Conservation (phyloP, 768 basidiomycete species). For the Serendipita sp. region DNA sequence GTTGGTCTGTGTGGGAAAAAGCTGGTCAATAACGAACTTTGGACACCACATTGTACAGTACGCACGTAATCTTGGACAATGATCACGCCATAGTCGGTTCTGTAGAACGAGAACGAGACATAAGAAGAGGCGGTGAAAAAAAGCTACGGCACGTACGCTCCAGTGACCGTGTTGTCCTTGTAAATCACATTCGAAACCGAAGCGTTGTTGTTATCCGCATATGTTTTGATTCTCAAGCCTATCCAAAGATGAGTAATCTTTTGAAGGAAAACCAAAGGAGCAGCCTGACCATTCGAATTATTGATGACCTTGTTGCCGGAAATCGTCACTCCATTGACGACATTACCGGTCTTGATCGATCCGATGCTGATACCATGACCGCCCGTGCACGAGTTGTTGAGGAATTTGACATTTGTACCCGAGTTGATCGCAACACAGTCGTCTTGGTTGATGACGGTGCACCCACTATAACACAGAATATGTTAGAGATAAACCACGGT, state of each 20-base stretch:
- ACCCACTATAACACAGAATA: background rate
- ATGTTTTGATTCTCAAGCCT: constrained; percentile 39
- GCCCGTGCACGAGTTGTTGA: constrained; percentile 34
- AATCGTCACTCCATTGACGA: constrained; percentile 16
- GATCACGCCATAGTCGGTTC: constrained; percentile 11
- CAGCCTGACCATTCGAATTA: constrained; percentile 18
- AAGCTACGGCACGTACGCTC: background rate
- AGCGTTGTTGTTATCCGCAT: constrained; percentile 11
- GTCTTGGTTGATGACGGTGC: constrained; percentile 23
- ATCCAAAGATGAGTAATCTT: constrained; percentile 23
- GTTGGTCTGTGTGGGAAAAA: background rate
- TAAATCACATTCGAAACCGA: constrained; percentile 14
- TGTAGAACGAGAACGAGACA: background rate
- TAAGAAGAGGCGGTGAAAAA: too few species aligned
- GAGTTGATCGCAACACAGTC: constrained; percentile 44
- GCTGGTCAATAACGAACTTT: background rate
- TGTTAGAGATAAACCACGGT: background rate
- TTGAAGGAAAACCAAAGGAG: background rate
- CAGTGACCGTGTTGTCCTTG: constrained; percentile 11
- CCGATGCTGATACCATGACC: constrained; percentile 54
- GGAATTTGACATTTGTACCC: constrained; percentile 22
- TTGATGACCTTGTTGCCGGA: constrained; percentile 36
- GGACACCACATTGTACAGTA: background rate
- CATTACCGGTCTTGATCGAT: constrained; percentile 11
- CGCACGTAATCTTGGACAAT: constrained; percentile 12